Percentiles rank a stretch among this genome's conserved stretches.
These are phyloP conservation scores for Aspergillus sparsus DNA, from an alignment of 495 filamentous ascomycete species.

Conservation along the genomic window DNA sequence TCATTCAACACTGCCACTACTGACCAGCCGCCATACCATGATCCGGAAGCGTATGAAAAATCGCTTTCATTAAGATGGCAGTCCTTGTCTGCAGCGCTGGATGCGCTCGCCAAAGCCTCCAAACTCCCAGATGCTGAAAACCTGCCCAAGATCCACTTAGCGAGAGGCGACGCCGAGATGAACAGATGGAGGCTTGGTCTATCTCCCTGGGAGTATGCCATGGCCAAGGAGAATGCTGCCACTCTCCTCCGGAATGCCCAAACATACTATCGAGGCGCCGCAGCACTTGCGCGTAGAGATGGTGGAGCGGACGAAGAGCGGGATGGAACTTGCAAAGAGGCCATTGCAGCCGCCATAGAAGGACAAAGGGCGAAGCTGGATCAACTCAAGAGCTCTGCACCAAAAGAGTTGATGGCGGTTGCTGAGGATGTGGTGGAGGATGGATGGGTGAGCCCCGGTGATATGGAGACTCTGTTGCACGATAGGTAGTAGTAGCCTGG, in stretches of 20 bases:
- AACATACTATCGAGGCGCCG: slow-evolving; percentile 64
- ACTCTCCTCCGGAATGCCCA: slow-evolving; percentile 62
- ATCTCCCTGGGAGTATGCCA: slow-evolving; percentile 44
- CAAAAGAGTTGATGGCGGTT: slow-evolving; percentile 37
- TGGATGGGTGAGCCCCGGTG: slow-evolving; percentile 41
- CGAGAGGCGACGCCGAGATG: slow-evolving; percentile 64
- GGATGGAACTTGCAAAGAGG: slow-evolving; percentile 50
- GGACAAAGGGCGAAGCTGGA: slow-evolving; percentile 44
- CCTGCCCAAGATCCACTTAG: slow-evolving; percentile 59
- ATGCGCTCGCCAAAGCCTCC: slow-evolving; percentile 53
- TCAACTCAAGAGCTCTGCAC: slow-evolving; percentile 34
- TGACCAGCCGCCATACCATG: slow-evolving; percentile 36
- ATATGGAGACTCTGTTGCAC: slow-evolving; percentile 37
- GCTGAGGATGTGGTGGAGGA: slow-evolving; percentile 55
- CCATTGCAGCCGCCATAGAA: slow-evolving; percentile 46
- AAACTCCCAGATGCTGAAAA: slow-evolving; percentile 55
- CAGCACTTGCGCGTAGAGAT: slow-evolving; percentile 46
- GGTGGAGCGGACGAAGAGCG: slow-evolving; percentile 44
- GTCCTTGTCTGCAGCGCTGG: slow-evolving; percentile 48
- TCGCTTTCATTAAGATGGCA: slow-evolving; percentile 48
- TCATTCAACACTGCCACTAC: slow-evolving; percentile 50
- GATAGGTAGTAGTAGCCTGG: slow-evolving; percentile 26
- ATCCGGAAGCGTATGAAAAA: slow-evolving; percentile 30
- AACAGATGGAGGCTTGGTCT: slow-evolving; percentile 56
- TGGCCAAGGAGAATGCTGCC: slow-evolving; percentile 48